Base-by-base conservation (phyloP, 2,329 filamentous ascomycete species). In the Hysterium pulicare region DNA sequence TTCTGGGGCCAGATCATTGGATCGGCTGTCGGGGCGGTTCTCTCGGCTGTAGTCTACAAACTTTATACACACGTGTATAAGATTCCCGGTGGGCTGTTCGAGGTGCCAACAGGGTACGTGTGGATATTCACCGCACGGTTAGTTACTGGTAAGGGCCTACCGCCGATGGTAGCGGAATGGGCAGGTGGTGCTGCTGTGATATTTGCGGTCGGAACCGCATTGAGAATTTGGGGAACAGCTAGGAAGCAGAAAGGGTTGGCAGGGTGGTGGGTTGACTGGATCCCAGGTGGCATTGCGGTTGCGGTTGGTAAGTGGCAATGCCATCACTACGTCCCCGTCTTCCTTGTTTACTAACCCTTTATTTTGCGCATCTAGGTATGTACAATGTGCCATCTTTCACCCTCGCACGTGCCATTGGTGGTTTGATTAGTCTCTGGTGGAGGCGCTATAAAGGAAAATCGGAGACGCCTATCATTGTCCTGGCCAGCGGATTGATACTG, bases 341-440 rank as follows among this genome's bases (percentile, higher is more conserved):
- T 8, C 30, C 7, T 5, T 5, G 3, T 45, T 15, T 30, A 17
- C 36, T 40, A 33, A 35, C 19, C 17, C n/a, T 21, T n/a, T 33
- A 11, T 26, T 13, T 23, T 22, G 33, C 3, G 2, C 8, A 13
- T 34, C 40, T 54, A 84, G 86, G 93, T 37, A 98, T 98, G 82
- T 98, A 97, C 70, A 98, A 97, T 57, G 89, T 91, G 0, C 93
- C 93, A 0, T 95, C 89, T 0, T 98, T 98, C 62, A 98, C 93
- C 0, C 73, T 98, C 28, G 90, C 93, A 0, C 76, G 93, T 48
- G 87, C 89, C 0, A 81, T 88, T 8, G 93, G 93, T 2, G 93
- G 93, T 0, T 49, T 83, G 33, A 69, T 84, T 40, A 83, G 81
- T 49, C 90, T 86, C 77, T 93, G 86, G 69, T 96, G 90, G 90